phyloP scores from a whole-genome alignment of 495 filamentous ascomycete genomes.

The Amniculicola lignicola region DNA sequence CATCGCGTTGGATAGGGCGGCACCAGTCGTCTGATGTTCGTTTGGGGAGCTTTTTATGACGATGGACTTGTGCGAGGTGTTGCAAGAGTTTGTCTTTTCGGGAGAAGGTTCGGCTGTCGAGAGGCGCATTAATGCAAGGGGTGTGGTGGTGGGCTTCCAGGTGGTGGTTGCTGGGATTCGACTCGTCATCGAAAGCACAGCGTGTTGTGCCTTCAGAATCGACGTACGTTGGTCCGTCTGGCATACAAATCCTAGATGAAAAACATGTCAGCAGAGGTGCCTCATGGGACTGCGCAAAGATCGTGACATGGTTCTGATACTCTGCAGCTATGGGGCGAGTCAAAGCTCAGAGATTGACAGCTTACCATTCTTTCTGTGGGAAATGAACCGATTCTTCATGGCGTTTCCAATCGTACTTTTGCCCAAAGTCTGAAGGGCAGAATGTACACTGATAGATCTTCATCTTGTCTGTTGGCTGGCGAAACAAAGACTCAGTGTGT shows the following conservation, averaged over 20 bases:
- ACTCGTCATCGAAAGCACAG: conserved; percentile 16
- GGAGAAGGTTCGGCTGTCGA: conserved; percentile 9
- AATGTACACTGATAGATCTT: conserved; percentile 31
- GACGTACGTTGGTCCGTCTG: conserved; percentile 9
- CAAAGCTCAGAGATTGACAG: too few relatives aligned
- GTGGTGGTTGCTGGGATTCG: conserved; percentile 6
- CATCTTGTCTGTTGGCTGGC: conserved; percentile 7
- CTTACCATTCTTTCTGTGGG: conserved; percentile 30
- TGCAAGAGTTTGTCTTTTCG: conserved; percentile 31
- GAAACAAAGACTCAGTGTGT: background rate
- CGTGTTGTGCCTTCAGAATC: background rate
- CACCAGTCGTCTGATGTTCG: conserved; percentile 9
- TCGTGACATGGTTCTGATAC: too few relatives aligned
- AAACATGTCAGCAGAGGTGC: background rate
- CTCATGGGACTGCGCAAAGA: conserved; percentile 16
- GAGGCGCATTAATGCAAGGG: conserved; percentile 1
- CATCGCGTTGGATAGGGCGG: conserved; percentile 14
- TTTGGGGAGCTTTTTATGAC: background rate
- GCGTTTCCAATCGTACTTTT: conserved; percentile 31
- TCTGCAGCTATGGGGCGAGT: too few relatives aligned
- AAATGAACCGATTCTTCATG: conserved; percentile 36
- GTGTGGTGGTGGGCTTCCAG: conserved; percentile 11
- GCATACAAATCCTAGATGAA: conserved; percentile 7
- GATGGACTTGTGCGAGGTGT: conserved; percentile 25
- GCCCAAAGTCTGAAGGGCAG: conserved; percentile 23